Base-by-base conservation (phyloP, 1,284 basidiomycete genomes). In the Ceraceosorus bombacis region DNA sequence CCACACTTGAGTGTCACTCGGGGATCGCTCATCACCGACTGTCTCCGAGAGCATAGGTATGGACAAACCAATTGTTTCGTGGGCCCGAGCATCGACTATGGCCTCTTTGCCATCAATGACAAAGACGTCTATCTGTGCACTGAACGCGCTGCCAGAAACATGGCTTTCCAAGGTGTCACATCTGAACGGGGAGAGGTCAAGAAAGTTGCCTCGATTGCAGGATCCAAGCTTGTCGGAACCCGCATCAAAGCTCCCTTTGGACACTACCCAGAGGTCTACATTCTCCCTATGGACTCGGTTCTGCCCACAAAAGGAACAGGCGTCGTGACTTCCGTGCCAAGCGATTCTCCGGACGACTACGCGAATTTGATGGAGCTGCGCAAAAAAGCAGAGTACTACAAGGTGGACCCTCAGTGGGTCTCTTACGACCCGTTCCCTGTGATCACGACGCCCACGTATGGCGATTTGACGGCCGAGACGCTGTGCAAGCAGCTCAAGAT, bases 21-120 rank as follows among this genome's bases (percentile, higher is more conserved):
- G 38, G 27, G 38, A 6, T 5, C n/a, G 6, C 9, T 49, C 43
- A 55, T 13, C 12, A 5, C 2, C n/a, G 50, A 15, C 50, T 36
- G n/a, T 10, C 2, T 15, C 9, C 41, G 6, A 37, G 12, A 5
- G 37, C 56, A 10, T 49, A 52, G 51, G 50, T 91, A 72, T 72
- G 95, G 94, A 48, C 94, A 98, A 81, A 98, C 94, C 8, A 97
- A 98, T 78, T 95, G 92, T 80, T 99, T 90, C 78, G 92, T 99
- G 57, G 90, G 93, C 46, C 86, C 90, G 0, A 80, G 81, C 53
- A 86, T 98, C 81, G 90, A 90, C 70, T 98, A 99, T 77, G 93
- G 92, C 54, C 81, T 97, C 37, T 98, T 88, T 78, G 67, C 70
- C 57, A 72, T 78, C 61, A 90, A 89, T 74, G 88, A 92, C 78